Evolutionary conservation across 1,139 yeast genomes (phyloP), one percentile per base, ranked within the genome.

Genomic region (Taphrina flavorubra): DNA sequence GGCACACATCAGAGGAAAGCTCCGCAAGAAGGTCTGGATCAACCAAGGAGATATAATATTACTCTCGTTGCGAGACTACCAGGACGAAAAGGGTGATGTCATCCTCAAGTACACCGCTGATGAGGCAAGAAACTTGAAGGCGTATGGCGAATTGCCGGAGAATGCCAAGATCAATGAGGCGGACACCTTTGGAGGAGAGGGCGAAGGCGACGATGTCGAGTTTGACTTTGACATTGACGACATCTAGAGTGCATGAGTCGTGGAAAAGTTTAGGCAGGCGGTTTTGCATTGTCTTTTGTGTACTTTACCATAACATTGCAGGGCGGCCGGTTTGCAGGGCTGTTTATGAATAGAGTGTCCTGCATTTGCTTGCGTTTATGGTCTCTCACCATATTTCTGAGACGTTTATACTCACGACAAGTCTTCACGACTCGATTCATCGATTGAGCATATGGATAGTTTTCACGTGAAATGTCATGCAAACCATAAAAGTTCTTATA

Each of bases 11-110:
- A 90, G 99, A 84, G 99, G 99, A 75, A 95, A 95, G 80, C 86
- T 95, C 83, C 90, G 99, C 85, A 95, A 95, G 88, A 94, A 94
- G 86, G 74, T 73, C 72, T 95, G 99, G 99, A 92, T 95, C 91
- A 90, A 91, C 59, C 98, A 92, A 81, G 99, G 99, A 81, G 99
- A 95, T 78, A 95, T 95, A 75, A 92, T 95, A 74, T 83, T 95
- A 77, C 94, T 94, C 62, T 92, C 97, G 6, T 86, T 95, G 77
- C 91, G 99, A 85, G 99, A 95, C 77, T 95, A 94, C 87, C 97
- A 95, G 81, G 98, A 94, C 78, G 97, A 91, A 74, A 96, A 90
- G 80, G 95, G 97, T 83, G 99, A 95, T 79, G 98, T 95, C 74
- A 94, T 95, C 69, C 96, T 94, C 81, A 94, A 94, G 81, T 95